Base-by-base conservation (phyloP, 345 rosid genomes). In the Euphorbia tirucalli region DNA sequence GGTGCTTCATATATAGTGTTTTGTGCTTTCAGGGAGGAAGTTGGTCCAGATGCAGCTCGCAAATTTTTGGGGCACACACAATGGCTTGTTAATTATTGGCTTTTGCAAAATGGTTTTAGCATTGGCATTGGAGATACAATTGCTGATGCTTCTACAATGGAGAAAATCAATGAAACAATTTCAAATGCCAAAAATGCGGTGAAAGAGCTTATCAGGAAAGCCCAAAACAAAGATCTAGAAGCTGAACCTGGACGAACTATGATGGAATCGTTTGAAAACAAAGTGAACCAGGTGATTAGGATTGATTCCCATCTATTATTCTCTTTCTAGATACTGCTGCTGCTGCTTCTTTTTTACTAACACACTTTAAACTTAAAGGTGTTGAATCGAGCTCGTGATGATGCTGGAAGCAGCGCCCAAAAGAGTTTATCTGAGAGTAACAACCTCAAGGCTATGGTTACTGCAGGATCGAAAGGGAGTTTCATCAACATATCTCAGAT, bases 61-160 rank as follows among this genome's bases (percentile, higher is more conserved):
- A 94, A 92, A 73, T 94, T 94, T 82, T 88, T 94, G 73, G 99
- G 99, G 48, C 99, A 94, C 74, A 94, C 99, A 8, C 99, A 94
- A 72, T 94, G 99, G 99, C 99, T 94, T 81, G 99, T 94, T 68
- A 94, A 94, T 70, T 94, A 94, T 81, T 94, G 99, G 99, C 93
- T 94, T 77, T 81, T 94, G 80, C 99, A 94, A 82, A 80, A 94
- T 71, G 97, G 78, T 79, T 94, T 94, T 81, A 94, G 96, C 77
- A 94, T 94, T 73, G 99, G 99, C 21, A 94, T 94, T 77, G 99
- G 97, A 63, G 99, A 94, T 83, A 94, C 99, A 15, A 94, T 94
- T 76, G 99, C 99, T 68, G 99, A 94, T 82, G 95, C 97, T 37
- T 68, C 87, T 35, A 94, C 99, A 16, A 94, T 92, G 99, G 97